These are phyloP conservation scores for Solanum gracilifrons DNA, from an alignment of 257 asterid species.

Conservation along the genomic window DNA sequence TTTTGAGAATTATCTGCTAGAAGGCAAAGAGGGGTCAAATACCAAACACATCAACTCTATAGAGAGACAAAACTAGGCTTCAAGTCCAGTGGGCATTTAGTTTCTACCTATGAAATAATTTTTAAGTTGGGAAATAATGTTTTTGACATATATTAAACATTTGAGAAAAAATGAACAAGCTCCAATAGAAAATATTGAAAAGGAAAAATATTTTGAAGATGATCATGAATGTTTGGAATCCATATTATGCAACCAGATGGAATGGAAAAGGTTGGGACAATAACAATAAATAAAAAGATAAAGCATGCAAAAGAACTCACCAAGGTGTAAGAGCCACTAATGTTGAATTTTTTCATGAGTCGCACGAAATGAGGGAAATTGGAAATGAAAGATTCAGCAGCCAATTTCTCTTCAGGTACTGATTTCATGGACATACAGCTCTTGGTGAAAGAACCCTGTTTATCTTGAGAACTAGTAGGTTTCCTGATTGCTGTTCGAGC, in stretches of 20 bases:
- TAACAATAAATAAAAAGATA: not conserved
- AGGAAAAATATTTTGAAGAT: not conserved
- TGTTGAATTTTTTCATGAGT: constrained; percentile 82
- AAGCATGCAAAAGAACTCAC: constrained; percentile 29
- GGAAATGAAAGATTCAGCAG: constrained; percentile 66
- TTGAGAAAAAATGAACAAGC: not conserved
- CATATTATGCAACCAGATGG: not conserved
- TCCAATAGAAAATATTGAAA: not conserved
- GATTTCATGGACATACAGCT: constrained; percentile 88
- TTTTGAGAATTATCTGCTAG: not conserved
- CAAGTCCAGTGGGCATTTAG: not conserved
- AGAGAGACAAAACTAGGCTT: not conserved
- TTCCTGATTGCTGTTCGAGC: constrained; percentile 33
- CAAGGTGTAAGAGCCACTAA: constrained; percentile 85
- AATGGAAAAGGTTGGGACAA: not conserved
- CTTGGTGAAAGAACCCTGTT: constrained; percentile 51
- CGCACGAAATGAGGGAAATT: constrained; percentile 77
- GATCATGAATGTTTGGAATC: not conserved
- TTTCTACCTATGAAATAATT: not conserved
- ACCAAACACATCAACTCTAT: not conserved
- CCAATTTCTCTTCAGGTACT: constrained; percentile 88
- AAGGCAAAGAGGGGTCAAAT: not conserved
- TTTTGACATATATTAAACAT: not conserved
- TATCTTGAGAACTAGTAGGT: constrained; percentile 33
- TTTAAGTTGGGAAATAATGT: not conserved